phyloP scores from a whole-genome alignment of 768 basidiomycete genomes.

The Rhodotorula babjevae region DNA sequence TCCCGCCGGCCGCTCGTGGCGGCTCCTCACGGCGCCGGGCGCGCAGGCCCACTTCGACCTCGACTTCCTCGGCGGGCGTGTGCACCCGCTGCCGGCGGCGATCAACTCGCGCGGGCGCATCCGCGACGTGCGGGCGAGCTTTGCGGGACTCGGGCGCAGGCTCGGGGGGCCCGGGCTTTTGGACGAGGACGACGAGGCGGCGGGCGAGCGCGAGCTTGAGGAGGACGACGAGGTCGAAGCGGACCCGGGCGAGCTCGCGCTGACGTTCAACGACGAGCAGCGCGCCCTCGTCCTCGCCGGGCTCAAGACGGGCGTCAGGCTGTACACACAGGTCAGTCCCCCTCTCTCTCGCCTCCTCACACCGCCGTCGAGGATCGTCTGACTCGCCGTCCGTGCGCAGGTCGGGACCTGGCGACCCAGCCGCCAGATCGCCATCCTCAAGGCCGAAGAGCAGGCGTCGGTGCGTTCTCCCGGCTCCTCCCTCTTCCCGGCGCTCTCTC shows the following conservation, averaged over 20 bases:
- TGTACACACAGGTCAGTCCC: constrained; percentile 21
- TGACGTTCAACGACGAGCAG: neutral
- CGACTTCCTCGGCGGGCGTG: constrained; percentile 68
- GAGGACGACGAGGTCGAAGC: too few relatives aligned
- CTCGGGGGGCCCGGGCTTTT: too few relatives aligned
- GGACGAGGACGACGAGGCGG: too few relatives aligned
- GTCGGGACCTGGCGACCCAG: neutral
- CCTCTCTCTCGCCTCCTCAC: too few relatives aligned
- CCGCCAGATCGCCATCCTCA: neutral
- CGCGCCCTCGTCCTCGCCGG: constrained; percentile 21
- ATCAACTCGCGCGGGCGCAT: neutral
- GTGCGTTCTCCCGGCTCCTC: neutral
- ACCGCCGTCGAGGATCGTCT: neutral
- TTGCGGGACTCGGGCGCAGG: neutral
- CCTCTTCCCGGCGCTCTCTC: too few relatives aligned
- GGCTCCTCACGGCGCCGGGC: constrained; percentile 60
- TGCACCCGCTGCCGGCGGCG: constrained; percentile 57
- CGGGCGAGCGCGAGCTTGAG: too few relatives aligned
- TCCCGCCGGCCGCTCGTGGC: constrained; percentile 66
- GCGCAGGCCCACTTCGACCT: constrained; percentile 65
- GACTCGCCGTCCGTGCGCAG: neutral
- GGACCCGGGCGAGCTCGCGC: neutral
- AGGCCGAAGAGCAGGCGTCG: neutral
- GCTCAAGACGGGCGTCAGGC: constrained; percentile 1
- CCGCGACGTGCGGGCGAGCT: neutral